Evolutionary conservation across 2,329 filamentous ascomycete genomes (phyloP).

Genomic region (Ceratocystis diversiconidia): DNA sequence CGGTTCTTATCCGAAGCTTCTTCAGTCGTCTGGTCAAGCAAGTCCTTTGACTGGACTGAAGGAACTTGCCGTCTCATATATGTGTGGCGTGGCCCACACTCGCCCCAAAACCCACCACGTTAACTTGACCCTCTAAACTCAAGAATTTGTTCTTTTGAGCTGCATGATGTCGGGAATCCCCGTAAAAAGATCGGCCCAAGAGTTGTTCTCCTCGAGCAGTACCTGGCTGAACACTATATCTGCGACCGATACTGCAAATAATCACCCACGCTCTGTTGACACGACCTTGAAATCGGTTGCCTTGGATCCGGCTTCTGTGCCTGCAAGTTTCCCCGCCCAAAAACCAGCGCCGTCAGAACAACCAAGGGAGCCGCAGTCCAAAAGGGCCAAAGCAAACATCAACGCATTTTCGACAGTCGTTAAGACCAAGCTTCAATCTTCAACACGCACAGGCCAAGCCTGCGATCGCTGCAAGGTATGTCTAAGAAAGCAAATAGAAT

Average conservation of each 20-base stretch:
- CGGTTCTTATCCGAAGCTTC: neutral
- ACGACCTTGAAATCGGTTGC: neutral
- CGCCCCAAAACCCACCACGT: neutral
- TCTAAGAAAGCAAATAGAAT: slow-evolving; percentile 28
- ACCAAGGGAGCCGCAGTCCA: neutral
- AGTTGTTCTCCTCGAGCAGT: neutral
- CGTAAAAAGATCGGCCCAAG: slow-evolving; percentile 7
- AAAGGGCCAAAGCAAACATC: slow-evolving; percentile 17
- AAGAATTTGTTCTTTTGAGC: neutral
- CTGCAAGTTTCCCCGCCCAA: neutral
- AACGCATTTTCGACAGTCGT: slow-evolving; percentile 42
- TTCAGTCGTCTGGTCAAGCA: neutral
- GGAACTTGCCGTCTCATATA: neutral
- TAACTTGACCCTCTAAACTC: neutral
- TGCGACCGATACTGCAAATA: neutral
- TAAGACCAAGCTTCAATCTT: slow-evolving; percentile 41
- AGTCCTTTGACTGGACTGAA: neutral
- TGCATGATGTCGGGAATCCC: slow-evolving; percentile 10
- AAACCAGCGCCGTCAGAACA: neutral
- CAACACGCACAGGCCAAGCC: slow-evolving; percentile 61
- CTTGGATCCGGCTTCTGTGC: neutral
- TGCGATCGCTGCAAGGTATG: slow-evolving; percentile 67
- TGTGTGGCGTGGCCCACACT: neutral
- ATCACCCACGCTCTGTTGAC: neutral
- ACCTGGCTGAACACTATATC: neutral